These are phyloP conservation scores for Metarhizium rileyi DNA, from an alignment of 2,329 filamentous ascomycete species.

Conservation along the genomic window DNA sequence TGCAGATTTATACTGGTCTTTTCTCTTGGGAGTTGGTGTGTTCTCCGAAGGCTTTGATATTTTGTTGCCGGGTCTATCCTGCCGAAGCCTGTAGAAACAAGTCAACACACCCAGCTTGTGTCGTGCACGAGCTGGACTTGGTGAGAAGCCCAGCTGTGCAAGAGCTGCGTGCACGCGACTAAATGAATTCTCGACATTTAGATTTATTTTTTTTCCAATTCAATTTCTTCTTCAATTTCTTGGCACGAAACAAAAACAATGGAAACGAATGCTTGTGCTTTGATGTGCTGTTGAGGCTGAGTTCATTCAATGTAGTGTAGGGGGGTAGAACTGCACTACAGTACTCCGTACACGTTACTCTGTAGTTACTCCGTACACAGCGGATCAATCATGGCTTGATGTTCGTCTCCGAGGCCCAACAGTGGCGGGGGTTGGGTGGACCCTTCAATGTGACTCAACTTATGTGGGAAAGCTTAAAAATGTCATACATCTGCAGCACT, in stretches of 20 bases:
- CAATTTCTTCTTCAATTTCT: too few species aligned
- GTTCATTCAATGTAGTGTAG: too few species aligned
- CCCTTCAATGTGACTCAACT: too few species aligned
- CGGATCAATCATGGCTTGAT: too few species aligned
- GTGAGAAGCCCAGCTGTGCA: neutral
- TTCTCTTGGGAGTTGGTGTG: conserved; percentile 5
- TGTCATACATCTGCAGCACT: neutral
- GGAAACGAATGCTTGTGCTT: too few species aligned
- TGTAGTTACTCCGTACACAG: too few species aligned
- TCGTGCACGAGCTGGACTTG: neutral
- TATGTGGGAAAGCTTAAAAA: neutral
- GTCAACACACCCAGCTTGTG: neutral
- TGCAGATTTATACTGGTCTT: conserved; percentile 8
- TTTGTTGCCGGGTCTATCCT: neutral
- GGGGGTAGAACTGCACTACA: too few species aligned
- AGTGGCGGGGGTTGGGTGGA: too few species aligned
- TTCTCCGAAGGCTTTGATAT: neutral
- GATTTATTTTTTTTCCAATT: neutral
- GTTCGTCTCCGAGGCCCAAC: too few species aligned
- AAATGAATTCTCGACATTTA: neutral
- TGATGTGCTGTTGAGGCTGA: too few species aligned
- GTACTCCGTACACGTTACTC: too few species aligned
- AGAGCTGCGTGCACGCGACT: neutral
- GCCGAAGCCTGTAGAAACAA: neutral
- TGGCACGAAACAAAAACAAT: too few species aligned